Evolutionary conservation across 805 yeast genomes (phyloP), one percentile per base, ranked within the genome.

Genomic region (Saccharomycopsis capsularis): DNA sequence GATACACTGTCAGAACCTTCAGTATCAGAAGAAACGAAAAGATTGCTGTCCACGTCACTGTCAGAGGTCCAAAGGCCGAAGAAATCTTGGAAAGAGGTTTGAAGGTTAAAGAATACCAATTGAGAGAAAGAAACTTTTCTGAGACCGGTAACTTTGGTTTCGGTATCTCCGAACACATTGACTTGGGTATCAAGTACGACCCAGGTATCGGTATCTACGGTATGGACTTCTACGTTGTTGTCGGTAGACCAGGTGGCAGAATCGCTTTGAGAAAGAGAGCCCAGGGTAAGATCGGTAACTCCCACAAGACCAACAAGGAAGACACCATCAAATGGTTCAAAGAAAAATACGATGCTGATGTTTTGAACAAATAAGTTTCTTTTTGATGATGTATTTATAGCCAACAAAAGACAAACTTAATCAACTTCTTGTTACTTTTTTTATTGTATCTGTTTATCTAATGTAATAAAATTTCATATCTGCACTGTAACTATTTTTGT

Each of bases 11-110:
- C 68, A 89, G 99, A 85, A 86, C 98, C 60, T 93, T 93, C 77
- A 96, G 97, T 84, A 93, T 93, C 83, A 90, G 99, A 84, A 88
- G 99, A 87, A 93, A 93, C 79, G 99, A 93, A 78, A 91, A 93
- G 84, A 93, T 93, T 70, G 88, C 99, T 61, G 97, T 90, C 64
- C 99, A 93, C 78, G 99, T 93, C 62, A 93, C 99, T 72, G 81
- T 93, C 75, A 89, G 99, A 82, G 99, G 99, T 68, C 98, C 99
- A 79, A 93, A 91, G 79, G 95, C 95, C 64, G 96, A 89, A 82
- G 99, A 93, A 82, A 93, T 93, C 78, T 81, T 93, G 71, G 99
- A 93, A 83, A 87, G 99, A 44, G 99, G 99, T 73, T 82, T 93
- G 69, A 93, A 93, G 82, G 99, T 93, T 73, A 93, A 91, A 82